A percentile compares a stretch with the other conserved stretches of the same genome.
phyloP scores from a whole-genome alignment of 192 early-diverging fungal genomes.

The Coemansia reversa region DNA sequence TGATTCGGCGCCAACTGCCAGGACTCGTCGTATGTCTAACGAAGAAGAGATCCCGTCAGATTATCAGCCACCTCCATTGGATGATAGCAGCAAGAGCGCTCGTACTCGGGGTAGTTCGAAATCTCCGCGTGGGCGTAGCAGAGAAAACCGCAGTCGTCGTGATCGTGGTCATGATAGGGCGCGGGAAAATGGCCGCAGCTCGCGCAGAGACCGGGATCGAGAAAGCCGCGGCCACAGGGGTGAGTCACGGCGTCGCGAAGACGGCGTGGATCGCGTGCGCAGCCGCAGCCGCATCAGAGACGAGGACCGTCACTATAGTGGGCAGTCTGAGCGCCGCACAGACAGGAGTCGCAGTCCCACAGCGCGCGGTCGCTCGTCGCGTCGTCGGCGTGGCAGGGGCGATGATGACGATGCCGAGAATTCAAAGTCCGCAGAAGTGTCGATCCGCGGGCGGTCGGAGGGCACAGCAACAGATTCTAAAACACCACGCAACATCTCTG shows the following conservation, averaged over 20 bases:
- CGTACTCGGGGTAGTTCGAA: not conserved
- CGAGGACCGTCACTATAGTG: constrained; percentile 1
- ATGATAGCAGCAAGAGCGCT: not conserved
- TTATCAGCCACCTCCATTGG: constrained; percentile 17
- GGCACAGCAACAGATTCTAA: constrained; percentile 5
- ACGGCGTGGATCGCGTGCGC: constrained; percentile 5
- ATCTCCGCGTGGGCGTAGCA: not conserved
- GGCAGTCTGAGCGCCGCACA: not conserved
- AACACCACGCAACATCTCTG: constrained; percentile 21
- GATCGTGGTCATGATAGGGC: not conserved
- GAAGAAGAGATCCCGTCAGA: not conserved
- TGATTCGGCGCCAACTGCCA: too few species aligned
- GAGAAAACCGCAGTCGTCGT: constrained; percentile 4
- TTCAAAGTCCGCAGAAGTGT: constrained; percentile 6
- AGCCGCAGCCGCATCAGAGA: constrained; percentile 8
- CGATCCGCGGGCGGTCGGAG: constrained; percentile 35
- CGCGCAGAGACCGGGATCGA: constrained; percentile 1
- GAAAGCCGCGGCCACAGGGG: constrained; percentile 3
- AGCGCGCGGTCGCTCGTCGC: constrained; percentile 8
- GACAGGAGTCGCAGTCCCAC: constrained; percentile 35
- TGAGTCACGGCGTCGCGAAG: constrained; percentile 10
- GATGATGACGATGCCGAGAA: constrained; percentile 2
- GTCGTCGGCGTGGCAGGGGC: constrained; percentile 1
- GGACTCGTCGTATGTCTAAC: too few species aligned
- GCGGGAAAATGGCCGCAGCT: not conserved